Base-by-base conservation (phyloP, 1,284 basidiomycete species). In the Fomitiporia mediterranea region DNA sequence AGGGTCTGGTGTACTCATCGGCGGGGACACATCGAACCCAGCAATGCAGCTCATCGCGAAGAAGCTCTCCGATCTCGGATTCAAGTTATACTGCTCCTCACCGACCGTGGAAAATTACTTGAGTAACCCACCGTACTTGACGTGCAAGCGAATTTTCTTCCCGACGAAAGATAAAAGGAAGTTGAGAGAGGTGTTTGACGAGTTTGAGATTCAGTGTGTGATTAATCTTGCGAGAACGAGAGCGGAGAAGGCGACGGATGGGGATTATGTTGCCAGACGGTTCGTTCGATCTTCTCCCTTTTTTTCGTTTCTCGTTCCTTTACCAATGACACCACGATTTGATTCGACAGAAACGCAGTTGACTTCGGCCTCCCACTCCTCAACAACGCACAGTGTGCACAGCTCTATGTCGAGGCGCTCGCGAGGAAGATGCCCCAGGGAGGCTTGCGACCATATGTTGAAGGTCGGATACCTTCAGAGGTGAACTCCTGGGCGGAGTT, bases 81-180 rank as follows among this genome's bases (percentile, higher is more conserved):
- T 96, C 83, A 93, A 93, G 72, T 80, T 97, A 42, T 95, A 90
- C 75, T 94, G 91, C 72, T 89, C 94, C 4, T 92, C 90, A 4
- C 70, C 82, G 73, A 73, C 75, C 21, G 88, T 99, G 17, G 95
- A 98, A 59, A 94, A 97, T 70, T 86, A 91, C 7, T 79, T 98
- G 71, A 95, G 95, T 72, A 71, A 74, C 53, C 78, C 94, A 58
- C 88, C 88, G 0, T 91, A 93, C 66, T 80, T 91, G 53, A 70
- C 79, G 51, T 89, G 85, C 56, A 91, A 94, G 76, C 84, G 88
- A 58, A 98, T 99, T 67, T 85, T 93, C 72, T 98, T 99, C 85
- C 97, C 97, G 8, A 89, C 91, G 59, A 90, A 92, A 68, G 97
- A 99, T 75, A 99, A 99, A 80, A 81, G 96, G 58, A 95, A 94